phyloP scores from a whole-genome alignment of 345 rosid genomes.

The Heritiera littoralis region DNA sequence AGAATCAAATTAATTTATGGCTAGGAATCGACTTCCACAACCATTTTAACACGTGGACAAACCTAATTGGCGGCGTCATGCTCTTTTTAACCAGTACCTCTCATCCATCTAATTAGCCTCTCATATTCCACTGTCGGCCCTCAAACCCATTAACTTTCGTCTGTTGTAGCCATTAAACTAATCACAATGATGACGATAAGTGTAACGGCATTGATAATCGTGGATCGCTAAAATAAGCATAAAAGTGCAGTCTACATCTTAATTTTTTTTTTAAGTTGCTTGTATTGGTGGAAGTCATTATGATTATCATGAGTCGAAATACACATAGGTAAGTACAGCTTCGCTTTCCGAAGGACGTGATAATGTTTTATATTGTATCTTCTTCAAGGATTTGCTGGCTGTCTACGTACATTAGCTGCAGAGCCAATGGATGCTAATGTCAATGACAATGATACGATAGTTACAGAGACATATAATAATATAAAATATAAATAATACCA shows the following conservation, averaged over 20 bases:
- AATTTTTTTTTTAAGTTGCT: slow-evolving; percentile 4
- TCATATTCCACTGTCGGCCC: slow-evolving; percentile 30
- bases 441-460: not conserved
- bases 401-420: slow-evolving; percentile 19
- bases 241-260: slow-evolving; percentile 22
- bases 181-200: slow-evolving; percentile 22
- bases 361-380: slow-evolving; percentile 39
- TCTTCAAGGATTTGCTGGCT: slow-evolving; percentile 31
- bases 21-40: slow-evolving; percentile 19
- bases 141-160: slow-evolving; percentile 7
- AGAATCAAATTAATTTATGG: slow-evolving; percentile 18
- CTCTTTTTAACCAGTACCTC: slow-evolving; percentile 12
- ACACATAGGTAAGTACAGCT: slow-evolving; percentile 30
- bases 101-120: slow-evolving; percentile 27
- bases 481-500: too few relatives aligned
- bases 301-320: slow-evolving; percentile 9
- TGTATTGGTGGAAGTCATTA: slow-evolving; percentile 43
- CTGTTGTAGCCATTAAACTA: slow-evolving; percentile 25
- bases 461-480: too few relatives aligned
- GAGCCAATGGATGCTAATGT: not conserved
- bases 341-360: slow-evolving; percentile 20
- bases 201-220: slow-evolving; percentile 25
- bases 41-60: slow-evolving; percentile 23
- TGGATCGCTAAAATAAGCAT: slow-evolving; percentile 16
- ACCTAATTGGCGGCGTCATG: slow-evolving; percentile 10